Base-by-base conservation (phyloP, 306 rosid genomes). In the Abrus precatorius region DNA sequence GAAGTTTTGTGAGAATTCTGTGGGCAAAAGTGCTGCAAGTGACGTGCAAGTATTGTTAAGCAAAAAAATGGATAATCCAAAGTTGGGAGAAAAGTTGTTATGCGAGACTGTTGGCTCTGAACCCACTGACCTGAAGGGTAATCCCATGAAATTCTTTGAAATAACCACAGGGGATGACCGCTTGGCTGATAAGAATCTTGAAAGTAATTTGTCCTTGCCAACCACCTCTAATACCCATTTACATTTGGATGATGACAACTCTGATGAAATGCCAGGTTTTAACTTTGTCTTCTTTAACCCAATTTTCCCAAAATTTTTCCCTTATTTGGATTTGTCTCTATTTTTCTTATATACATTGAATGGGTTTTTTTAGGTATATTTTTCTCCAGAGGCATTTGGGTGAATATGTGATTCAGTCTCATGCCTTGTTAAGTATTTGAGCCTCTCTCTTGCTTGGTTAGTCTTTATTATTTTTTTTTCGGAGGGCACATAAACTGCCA, bases 181-280 rank as follows among this genome's bases (percentile, higher is more conserved):
- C 1, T 32, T 56, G 86, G 71, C 70, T 30, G 81, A 80, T 48
- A 13, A 60, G 80, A 74, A 62, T 50, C 81, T 82, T 72, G 75
- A 77, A 69, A 84, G 77, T 49, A 8, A 65, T 84, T 44, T 78
- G 11, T 72, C 62, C 60, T 56, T 55, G 72, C 84, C 84, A 73
- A 33, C 75, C 41, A 60, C 69, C 73, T 79, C 83, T 55, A 41
- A 80, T 80, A 28, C 72, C 64, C 72, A 33, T 77, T 67, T 78
- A 56, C 74, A 60, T 72, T 53, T 79, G 68, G 86, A 53, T 6
- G 74, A 83, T 74, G 81, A 84, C 62, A 62, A 71, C 66, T 50
- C 8, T 72, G 85, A 84, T 64, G 89, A 84, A 80, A 54, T 74
- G 72, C 57, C 89, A 92, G 97, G 97, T 92, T 72, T 44, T 62